Base-by-base conservation (phyloP, 176 grass and related monocot genomes). In the Carex littledalei region DNA sequence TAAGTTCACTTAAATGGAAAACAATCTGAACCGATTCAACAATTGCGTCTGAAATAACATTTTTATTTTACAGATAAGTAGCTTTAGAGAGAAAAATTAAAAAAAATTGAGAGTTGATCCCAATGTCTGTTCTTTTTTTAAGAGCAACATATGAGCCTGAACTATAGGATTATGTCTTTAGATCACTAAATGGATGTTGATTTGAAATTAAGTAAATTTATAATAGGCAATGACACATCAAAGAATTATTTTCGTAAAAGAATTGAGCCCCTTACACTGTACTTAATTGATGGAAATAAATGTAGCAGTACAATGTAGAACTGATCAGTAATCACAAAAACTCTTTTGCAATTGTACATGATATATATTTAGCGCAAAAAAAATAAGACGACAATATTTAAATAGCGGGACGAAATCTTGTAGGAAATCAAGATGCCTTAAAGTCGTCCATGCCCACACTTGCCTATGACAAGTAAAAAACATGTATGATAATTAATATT, bases 381-480 rank as follows among this genome's bases (percentile, higher is more conserved):
- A 18, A 50, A 50, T 0, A 12, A 50, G 47, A 50, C 50, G 34
- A 49, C 71, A 78, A 65, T 4, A 86, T 50, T 26, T 34, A 58
- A 81, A 55, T 49, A 81, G 55, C 21, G 8, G 29, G 20, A 1
- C 29, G 0, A 79, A 39, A 68, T 63, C 47, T 52, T n/a, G 14
- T 64, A 77, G 29, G 8, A 41, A 70, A 68, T 94, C 41, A 94
- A 58, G 90, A 92, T 63, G 92, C 92, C 86, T 90, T 92, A 45
- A 94, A 75, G 53, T 94, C 88, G 76, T 94, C 92, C 89, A 94
- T 86, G 59, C 90, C 86, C 50, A 92, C 90, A 55, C 86, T 90
- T 47, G 92, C 90, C 92, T 94, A 80, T 59, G 84, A 76, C 18
- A 85, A 61, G 35, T 62, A 11, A 59, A 35, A 78, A 45, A 84